These are phyloP conservation scores for Bacidia gigantensis DNA, from an alignment of 495 filamentous ascomycete species.

Conservation along the genomic window DNA sequence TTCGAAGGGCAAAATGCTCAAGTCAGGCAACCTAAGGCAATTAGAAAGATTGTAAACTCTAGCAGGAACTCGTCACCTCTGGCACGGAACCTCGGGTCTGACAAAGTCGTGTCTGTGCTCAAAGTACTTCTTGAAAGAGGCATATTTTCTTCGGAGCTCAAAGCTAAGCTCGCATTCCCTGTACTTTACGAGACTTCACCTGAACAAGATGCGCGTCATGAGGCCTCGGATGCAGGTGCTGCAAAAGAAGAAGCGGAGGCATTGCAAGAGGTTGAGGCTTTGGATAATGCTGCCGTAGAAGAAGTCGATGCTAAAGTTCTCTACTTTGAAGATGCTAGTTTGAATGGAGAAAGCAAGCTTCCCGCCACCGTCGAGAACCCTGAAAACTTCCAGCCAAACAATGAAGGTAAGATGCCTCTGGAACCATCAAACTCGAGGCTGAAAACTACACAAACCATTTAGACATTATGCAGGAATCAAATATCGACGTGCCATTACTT, in stretches of 20 bases:
- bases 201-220: slow-evolving; percentile 8
- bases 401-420: no score
- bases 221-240: slow-evolving; percentile 12
- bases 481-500: slow-evolving; percentile 7
- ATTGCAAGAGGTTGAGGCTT: slow-evolving; percentile 8
- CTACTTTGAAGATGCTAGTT: no score
- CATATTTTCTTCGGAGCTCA: slow-evolving; percentile 9
- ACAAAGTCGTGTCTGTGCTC: slow-evolving; percentile 10
- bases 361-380: no score
- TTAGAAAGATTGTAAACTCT: slow-evolving; percentile 9
- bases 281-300: slow-evolving; percentile 9
- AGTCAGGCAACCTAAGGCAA: slow-evolving; percentile 8
- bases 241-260: slow-evolving; percentile 10
- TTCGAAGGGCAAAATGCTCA: slow-evolving; percentile 14
- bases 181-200: slow-evolving; percentile 11
- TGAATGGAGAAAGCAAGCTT: no score
- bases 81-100: slow-evolving; percentile 7
- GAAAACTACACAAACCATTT: slow-evolving; percentile 6
- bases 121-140: slow-evolving; percentile 10
- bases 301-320: slow-evolving; percentile 1
- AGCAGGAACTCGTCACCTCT: slow-evolving; percentile 7
- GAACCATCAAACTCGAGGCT: no score
- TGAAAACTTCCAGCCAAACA: background rate
- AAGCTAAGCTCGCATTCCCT: slow-evolving; percentile 9
- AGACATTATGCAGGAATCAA: no score